Conservation (phyloP, 257 asterid genomes). For the Primulina eburnea region DNA sequence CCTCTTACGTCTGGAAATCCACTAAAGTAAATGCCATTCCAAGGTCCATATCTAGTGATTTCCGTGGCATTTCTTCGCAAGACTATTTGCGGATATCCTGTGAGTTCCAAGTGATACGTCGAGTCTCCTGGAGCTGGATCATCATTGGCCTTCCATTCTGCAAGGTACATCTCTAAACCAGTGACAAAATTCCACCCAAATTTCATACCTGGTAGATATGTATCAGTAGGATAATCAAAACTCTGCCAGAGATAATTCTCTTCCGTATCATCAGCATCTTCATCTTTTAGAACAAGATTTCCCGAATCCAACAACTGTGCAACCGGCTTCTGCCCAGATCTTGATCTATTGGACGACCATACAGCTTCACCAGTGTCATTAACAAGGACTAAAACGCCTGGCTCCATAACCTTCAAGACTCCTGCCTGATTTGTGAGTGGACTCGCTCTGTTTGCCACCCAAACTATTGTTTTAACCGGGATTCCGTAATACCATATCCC, state of each 20-base stretch:
- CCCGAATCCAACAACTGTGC: constrained; percentile 32
- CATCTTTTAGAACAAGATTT: constrained; percentile 36
- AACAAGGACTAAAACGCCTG: constrained; percentile 26
- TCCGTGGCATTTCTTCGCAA: constrained; percentile 4
- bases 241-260: constrained; percentile 33
- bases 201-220: constrained; percentile 35
- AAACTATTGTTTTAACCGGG: neutral
- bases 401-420: constrained; percentile 15
- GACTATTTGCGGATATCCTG: constrained; percentile 24
- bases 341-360: constrained; percentile 33
- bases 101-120: constrained; percentile 4
- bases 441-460: constrained; percentile 16
- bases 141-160: constrained; percentile 29
- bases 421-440: constrained; percentile 25
- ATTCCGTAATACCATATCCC: constrained; percentile 37
- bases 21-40: constrained; percentile 35
- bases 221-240: constrained; percentile 17
- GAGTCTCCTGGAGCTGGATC: constrained; percentile 31
- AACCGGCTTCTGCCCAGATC: constrained; percentile 18
- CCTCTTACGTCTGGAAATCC: constrained; percentile 19
- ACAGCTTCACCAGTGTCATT: constrained; percentile 11
- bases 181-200: constrained; percentile 29
- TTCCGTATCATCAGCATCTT: constrained; percentile 3
- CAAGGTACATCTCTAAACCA: constrained; percentile 20
- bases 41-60: constrained; percentile 28